Conservation (phyloP, 805 yeast species). For the Clavispora fructus region DNA sequence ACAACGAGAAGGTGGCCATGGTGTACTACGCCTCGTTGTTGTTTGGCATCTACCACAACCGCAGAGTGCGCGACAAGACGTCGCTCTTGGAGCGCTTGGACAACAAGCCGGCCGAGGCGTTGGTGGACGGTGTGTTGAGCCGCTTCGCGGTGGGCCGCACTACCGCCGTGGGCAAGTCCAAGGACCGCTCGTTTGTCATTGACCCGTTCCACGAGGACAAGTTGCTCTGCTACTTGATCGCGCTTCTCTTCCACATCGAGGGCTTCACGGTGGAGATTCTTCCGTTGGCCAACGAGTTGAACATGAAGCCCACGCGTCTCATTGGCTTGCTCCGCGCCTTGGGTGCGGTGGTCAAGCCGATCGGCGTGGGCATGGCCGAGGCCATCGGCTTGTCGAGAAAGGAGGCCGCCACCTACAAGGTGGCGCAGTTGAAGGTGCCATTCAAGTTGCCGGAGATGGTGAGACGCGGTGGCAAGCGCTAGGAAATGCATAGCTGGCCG, state of each 20-base stretch:
- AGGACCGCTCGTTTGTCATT: conserved; percentile 68
- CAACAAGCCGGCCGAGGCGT: conserved; percentile 64
- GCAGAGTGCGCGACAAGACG: conserved; percentile 57
- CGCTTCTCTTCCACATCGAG: conserved; percentile 68
- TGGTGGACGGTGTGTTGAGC: conserved; percentile 66
- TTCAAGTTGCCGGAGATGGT: conserved; percentile 82
- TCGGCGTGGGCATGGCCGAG: conserved; percentile 70
- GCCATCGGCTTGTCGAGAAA: conserved; percentile 62
- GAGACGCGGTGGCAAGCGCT: conserved; percentile 49
- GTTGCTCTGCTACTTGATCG: conserved; percentile 72
- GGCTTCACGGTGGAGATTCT: conserved; percentile 68
- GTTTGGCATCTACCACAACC: conserved; percentile 72
- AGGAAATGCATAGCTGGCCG: background rate
- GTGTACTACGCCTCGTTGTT: conserved; percentile 77
- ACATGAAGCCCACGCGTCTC: conserved; percentile 70
- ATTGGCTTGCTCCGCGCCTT: conserved; percentile 67
- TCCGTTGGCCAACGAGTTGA: conserved; percentile 80
- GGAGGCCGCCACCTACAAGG: conserved; percentile 58
- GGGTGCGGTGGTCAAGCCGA: conserved; percentile 74
- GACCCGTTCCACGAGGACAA: conserved; percentile 90
- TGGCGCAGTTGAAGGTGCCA: conserved; percentile 84
- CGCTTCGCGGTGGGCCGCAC: conserved; percentile 66
- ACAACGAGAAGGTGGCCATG: conserved; percentile 57
- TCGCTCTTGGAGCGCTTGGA: conserved; percentile 52
- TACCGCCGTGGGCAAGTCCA: conserved; percentile 65